Evolutionary conservation across 116 monocot genomes (phyloP), one percentile per base, ranked within the genome.

Genomic region (Iris pallida): DNA sequence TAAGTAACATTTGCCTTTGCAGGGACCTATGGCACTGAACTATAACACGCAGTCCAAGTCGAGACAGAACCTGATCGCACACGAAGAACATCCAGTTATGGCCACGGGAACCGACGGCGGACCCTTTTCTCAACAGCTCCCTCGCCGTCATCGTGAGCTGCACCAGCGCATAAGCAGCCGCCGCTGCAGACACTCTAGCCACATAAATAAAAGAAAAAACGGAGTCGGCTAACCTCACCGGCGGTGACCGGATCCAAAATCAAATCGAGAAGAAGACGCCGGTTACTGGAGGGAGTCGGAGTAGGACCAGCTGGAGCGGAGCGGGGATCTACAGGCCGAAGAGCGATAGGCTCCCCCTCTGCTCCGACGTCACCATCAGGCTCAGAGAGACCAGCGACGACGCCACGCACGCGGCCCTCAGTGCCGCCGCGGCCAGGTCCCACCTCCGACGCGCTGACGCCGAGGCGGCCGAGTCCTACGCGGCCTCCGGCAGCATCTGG

Each of bases 241-340:
- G 0, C 55, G 17, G 17, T 18, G 55, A 18, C 8, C 20, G 2
- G 58, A 58, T 40, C 3, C 58, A 40, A 15, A 10, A 15, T 44
- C 30, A 5, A 9, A 40, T 41, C 12, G 30, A 13, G 4, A 59
- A 59, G 0, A 8, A 20, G 7, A 44, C 17, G 15, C 7, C 5
- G 6, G 42, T 61, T 15, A 61, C 61, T 61, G 14, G 13, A 61
- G 61, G 0, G 61, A 61, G 44, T 15, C 44, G 15, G 61, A 61
- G 61, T 61, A 43, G 61, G 61, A 42, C 61, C 61, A 61, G n/a
- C 8, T 61, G 44, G 61, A 61, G 44, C 4, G 42, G 5, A 60
- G 60, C 60, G 60, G 60, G 60, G 42, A 60, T 60, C 41, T 60
- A 40, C 5, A 60, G 60, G 3, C 60, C 60, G 60, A 61, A 44